Conservation (phyloP, 192 early-diverging fungal species). For the Coemansia sp. region DNA sequence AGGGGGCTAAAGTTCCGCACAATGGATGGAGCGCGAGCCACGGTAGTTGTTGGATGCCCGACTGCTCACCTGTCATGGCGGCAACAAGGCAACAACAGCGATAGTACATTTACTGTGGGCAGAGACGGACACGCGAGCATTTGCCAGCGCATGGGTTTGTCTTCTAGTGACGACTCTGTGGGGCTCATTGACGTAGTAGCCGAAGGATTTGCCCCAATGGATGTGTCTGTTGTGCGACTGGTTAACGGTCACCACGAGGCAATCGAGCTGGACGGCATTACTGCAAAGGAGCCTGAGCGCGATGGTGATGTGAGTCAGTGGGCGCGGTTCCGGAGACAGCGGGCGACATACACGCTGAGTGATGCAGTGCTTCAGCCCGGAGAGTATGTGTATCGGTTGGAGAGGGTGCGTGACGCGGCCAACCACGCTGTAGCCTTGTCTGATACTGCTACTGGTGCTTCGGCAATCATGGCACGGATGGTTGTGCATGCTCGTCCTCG, state of each 20-base stretch:
- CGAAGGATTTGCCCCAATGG: conserved; percentile 45
- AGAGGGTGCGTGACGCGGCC: conserved; percentile 38
- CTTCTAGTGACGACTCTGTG: not conserved
- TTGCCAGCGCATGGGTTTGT: conserved; percentile 30
- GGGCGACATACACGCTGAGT: conserved; percentile 24
- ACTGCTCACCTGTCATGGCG: conserved; percentile 41
- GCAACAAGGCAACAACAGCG: not conserved
- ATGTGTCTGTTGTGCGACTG: conserved; percentile 42
- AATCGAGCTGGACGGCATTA: conserved; percentile 31
- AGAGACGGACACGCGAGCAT: conserved; percentile 46
- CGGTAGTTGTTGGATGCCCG: conserved; percentile 44
- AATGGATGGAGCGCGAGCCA: conserved; percentile 28
- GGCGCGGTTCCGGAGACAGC: conserved; percentile 28
- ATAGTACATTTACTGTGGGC: conserved; percentile 32
- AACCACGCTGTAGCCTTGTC: conserved; percentile 39
- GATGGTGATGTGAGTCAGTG: conserved; percentile 13
- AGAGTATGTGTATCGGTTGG: conserved; percentile 50
- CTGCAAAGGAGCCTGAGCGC: not conserved
- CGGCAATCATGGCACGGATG: conserved; percentile 30
- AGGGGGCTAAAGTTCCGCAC: conserved; percentile 48
- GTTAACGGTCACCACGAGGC: conserved; percentile 46
- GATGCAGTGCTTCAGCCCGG: conserved; percentile 46
- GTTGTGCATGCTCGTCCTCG: conserved; percentile 37
- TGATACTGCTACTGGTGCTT: conserved; percentile 1
- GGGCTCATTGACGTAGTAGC: conserved; percentile 38